Percentiles rank a stretch among this genome's conserved stretches.
Conservation (phyloP, 2,329 filamentous ascomycete species). For the Didymella glomerata region DNA sequence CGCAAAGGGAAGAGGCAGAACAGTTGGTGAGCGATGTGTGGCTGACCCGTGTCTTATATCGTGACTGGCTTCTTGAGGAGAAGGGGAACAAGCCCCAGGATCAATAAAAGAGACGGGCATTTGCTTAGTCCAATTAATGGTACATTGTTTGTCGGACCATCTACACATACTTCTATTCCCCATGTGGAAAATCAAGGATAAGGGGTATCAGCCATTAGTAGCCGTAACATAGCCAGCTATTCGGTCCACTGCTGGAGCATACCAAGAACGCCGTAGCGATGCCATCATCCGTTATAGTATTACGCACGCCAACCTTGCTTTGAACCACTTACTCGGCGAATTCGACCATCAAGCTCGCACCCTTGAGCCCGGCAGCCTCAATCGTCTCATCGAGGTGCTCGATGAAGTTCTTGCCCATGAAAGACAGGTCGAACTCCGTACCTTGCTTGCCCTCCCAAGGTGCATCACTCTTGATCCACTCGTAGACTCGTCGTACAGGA, state of each 20-base stretch:
- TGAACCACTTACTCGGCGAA: slow-evolving; percentile 57
- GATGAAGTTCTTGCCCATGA: slow-evolving; percentile 86
- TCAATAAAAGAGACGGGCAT: background rate
- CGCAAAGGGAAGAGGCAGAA: background rate
- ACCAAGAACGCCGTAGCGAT: slow-evolving; percentile 18
- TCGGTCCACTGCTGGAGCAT: slow-evolving; percentile 2
- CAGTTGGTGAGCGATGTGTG: background rate
- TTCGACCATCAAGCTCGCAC: slow-evolving; percentile 95
- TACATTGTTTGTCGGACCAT: slow-evolving; percentile 1
- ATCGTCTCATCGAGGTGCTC: slow-evolving; percentile 77
- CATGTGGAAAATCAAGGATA: background rate
- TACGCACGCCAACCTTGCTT: background rate
- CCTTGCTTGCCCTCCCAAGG: slow-evolving; percentile 84
- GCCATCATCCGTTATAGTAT: background rate
- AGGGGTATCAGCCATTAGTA: slow-evolving; percentile 14
- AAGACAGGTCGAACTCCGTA: slow-evolving; percentile 84
- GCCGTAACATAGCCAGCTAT: slow-evolving; percentile 1
- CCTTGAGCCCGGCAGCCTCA: slow-evolving; percentile 83
- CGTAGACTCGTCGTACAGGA: slow-evolving; percentile 82
- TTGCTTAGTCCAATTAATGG: background rate
- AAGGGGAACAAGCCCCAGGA: background rate
- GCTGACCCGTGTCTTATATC: background rate
- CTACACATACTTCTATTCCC: slow-evolving; percentile 11
- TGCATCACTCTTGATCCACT: slow-evolving; percentile 88
- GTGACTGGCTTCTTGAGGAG: background rate